These are phyloP conservation scores for Diaporthe sp. DNA, from an alignment of 2,329 filamentous ascomycete genomes.

Conservation along the genomic window DNA sequence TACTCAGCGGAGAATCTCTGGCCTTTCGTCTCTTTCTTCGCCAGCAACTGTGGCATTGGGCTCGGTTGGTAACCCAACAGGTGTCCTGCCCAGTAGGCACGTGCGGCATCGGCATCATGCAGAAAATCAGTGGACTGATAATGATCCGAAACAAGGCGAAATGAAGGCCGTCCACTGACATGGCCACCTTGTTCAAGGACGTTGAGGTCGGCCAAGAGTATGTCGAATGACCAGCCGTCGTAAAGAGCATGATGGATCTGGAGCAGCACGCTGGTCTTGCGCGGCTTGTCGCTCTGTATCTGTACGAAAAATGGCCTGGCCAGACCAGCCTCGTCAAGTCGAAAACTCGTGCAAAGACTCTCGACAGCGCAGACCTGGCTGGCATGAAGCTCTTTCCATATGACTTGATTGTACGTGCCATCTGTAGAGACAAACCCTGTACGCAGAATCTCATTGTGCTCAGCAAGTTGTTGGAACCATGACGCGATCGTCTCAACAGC, in stretches of 20 bases:
- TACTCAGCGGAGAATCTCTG: constrained; percentile 48
- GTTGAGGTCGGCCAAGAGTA: constrained; percentile 78
- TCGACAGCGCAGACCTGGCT: constrained; percentile 59
- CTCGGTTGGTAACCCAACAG: constrained; percentile 70
- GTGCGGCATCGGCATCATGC: constrained; percentile 56
- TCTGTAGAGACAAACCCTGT: constrained; percentile 77
- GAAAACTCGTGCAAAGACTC: constrained; percentile 55
- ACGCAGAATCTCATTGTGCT: constrained; percentile 76
- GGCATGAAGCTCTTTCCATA: constrained; percentile 68
- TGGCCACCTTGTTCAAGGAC: constrained; percentile 56
- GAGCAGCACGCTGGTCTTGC: constrained; percentile 54
- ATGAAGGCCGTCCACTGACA: constrained; percentile 66
- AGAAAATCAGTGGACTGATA: constrained; percentile 52
- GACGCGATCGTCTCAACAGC: constrained; percentile 56
- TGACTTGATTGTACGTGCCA: constrained; percentile 71
- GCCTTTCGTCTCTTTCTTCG: constrained; percentile 39
- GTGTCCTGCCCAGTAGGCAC: constrained; percentile 78
- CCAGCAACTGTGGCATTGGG: constrained; percentile 62
- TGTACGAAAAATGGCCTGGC: constrained; percentile 75
- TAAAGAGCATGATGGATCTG: constrained; percentile 88
- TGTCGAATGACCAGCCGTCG: constrained; percentile 92
- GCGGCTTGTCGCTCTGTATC: constrained; percentile 51
- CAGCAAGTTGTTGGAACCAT: constrained; percentile 65
- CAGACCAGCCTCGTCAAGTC: constrained; percentile 56
- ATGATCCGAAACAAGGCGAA: constrained; percentile 69